Conservation (phyloP, 768 basidiomycete species). For the Agrocybe praecox region DNA sequence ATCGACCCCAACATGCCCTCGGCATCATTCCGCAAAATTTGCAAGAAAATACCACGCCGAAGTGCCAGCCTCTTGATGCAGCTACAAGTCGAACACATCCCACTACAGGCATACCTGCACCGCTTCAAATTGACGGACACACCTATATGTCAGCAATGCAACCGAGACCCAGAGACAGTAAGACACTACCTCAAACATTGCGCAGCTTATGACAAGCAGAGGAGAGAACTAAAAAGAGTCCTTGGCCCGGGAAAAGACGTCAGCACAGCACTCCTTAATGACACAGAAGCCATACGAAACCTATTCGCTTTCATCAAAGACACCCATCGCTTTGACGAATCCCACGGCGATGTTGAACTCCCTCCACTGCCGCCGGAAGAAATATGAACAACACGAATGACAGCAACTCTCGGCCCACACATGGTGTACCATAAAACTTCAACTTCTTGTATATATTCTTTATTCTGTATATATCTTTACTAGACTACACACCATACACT, state of each 20-base stretch:
- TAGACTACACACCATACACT: no score
- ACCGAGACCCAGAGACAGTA: slow-evolving; percentile 22
- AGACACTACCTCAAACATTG: slow-evolving; percentile 31
- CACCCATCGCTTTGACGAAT: neutral
- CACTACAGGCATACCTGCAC: slow-evolving; percentile 31
- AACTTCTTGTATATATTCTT: no score
- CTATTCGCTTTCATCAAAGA: neutral
- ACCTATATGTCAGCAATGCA: slow-evolving; percentile 28
- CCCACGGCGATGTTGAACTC: neutral
- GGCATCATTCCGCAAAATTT: slow-evolving; percentile 11
- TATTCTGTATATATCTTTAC: no score
- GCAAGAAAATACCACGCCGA: slow-evolving; percentile 5
- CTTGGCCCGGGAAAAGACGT: neutral
- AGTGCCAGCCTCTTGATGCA: slow-evolving; percentile 27
- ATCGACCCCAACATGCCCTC: slow-evolving; percentile 16
- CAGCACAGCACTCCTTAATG: neutral
- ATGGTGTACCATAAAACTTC: no score
- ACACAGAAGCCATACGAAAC: neutral
- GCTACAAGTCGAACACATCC: slow-evolving; percentile 30
- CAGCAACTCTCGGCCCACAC: no score
- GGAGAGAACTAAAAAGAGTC: neutral
- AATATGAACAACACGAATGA: no score
- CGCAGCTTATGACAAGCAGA: slow-evolving; percentile 17
- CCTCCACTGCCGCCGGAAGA: no score
- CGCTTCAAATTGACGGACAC: slow-evolving; percentile 22